Evolutionary conservation across 805 yeast species (phyloP).

Genomic region (Saturnispora besseyi): DNA sequence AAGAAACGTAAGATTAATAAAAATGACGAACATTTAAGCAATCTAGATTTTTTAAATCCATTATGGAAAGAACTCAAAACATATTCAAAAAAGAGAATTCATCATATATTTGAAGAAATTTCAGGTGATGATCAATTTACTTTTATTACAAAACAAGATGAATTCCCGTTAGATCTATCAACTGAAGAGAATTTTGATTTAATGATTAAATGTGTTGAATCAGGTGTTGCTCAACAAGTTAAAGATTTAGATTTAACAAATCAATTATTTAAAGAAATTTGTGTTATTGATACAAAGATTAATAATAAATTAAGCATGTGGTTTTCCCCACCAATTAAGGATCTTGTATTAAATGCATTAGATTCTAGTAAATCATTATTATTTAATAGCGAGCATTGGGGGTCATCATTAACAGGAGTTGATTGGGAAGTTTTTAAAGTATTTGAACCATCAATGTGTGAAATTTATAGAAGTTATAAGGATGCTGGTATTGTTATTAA

Average conservation of each 20-base stretch:
- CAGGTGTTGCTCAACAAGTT: constrained; percentile 13
- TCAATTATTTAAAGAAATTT: constrained; percentile 33
- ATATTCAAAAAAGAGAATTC: constrained; percentile 10
- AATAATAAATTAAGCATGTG: constrained; percentile 24
- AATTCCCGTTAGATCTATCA: constrained; percentile 7
- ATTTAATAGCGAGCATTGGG: constrained; percentile 22
- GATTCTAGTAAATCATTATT: constrained; percentile 30
- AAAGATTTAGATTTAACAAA: constrained; percentile 20
- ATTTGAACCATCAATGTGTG: constrained; percentile 43
- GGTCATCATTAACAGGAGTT: constrained; percentile 10
- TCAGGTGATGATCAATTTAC: constrained; percentile 20
- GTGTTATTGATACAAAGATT: constrained; percentile 27
- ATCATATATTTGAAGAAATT: constrained; percentile 18
- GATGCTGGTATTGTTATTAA: constrained; percentile 60
- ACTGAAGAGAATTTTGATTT: constrained; percentile 7
- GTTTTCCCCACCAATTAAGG: constrained; percentile 38
- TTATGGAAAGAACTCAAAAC: constrained; percentile 15
- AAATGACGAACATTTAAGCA: background rate
- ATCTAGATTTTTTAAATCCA: constrained; percentile 18
- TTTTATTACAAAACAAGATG: constrained; percentile 12
- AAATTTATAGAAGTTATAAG: constrained; percentile 58
- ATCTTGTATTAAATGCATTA: constrained; percentile 32
- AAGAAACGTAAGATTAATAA: background rate
- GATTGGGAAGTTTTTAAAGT: constrained; percentile 26
- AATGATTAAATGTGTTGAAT: constrained; percentile 15